phyloP scores from a whole-genome alignment of 1,139 yeast species.

The Candida pseudocylindracea region DNA sequence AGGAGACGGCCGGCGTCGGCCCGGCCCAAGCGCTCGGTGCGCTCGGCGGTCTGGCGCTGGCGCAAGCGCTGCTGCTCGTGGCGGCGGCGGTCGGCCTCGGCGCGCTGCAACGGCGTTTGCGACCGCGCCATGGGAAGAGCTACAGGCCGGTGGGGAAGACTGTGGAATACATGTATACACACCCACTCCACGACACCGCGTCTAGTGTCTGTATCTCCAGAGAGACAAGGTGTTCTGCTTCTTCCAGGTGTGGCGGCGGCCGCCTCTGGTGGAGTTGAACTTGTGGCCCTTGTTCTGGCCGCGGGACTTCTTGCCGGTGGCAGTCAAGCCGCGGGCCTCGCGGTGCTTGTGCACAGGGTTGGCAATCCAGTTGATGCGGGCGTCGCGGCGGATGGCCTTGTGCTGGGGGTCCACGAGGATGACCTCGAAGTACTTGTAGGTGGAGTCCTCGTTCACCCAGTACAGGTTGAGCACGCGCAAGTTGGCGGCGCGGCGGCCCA shows the following conservation, averaged over 20 bases:
- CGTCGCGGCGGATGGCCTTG: slow-evolving; percentile 97
- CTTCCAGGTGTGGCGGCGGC: slow-evolving; percentile 99
- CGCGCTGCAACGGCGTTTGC: too few species aligned
- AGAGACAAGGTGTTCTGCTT: slow-evolving; percentile 95
- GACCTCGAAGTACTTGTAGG: slow-evolving; percentile 98
- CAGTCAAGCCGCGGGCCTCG: slow-evolving; percentile 97
- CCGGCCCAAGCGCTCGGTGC: too few species aligned
- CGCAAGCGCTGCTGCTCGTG: too few species aligned
- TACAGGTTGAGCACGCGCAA: slow-evolving; percentile 98
- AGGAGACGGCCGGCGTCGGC: too few species aligned
- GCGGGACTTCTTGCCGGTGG: slow-evolving; percentile 98
- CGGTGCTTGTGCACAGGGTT: slow-evolving; percentile 99
- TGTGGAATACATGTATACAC: too few species aligned
- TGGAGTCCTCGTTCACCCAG: slow-evolving; percentile 99
- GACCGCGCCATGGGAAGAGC: too few species aligned
- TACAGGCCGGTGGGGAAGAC: too few species aligned
- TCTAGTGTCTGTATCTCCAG: slow-evolving; percentile 98
- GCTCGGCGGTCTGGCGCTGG: too few species aligned
- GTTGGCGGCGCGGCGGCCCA: slow-evolving; percentile 97
- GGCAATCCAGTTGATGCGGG: slow-evolving; percentile 98
- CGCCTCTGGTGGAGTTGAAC: slow-evolving; percentile 95
- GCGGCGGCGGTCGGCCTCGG: too few species aligned
- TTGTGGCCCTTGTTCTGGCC: slow-evolving; percentile 99
- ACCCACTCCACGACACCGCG: neutral
- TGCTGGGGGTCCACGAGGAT: slow-evolving; percentile 94